Percentiles rank a stretch among this genome's conserved stretches.
phyloP scores from a whole-genome alignment of 1,284 basidiomycete genomes.

The Puccinia horiana region DNA sequence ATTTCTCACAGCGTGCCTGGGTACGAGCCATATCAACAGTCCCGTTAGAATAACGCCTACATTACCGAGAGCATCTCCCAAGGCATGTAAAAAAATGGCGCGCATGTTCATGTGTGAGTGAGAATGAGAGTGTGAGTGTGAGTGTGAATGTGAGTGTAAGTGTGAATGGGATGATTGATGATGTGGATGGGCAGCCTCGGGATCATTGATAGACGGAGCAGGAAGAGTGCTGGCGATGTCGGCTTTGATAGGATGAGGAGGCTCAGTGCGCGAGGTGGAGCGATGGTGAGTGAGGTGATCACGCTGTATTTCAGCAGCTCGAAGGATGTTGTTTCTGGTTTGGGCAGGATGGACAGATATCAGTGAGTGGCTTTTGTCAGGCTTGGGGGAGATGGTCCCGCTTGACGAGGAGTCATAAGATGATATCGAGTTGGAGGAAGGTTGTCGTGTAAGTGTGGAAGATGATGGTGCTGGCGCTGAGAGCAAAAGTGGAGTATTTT shows the following conservation, averaged over 20 bases:
- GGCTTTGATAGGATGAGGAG: constrained; percentile 57
- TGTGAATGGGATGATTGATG: constrained; percentile 49
- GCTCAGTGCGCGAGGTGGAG: constrained; percentile 6
- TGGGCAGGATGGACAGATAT: constrained; percentile 42
- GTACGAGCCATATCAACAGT: constrained; percentile 77
- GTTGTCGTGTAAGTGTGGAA: neutral
- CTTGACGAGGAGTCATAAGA: neutral
- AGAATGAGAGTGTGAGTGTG: neutral
- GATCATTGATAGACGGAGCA: constrained; percentile 47
- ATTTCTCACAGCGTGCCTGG: neutral
- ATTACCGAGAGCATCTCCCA: constrained; percentile 96
- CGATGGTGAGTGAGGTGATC: constrained; percentile 56
- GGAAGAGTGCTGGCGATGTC: constrained; percentile 63
- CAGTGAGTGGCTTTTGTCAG: neutral
- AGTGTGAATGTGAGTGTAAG: neutral
- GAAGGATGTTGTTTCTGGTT: constrained; percentile 37
- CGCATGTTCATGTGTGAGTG: constrained; percentile 60
- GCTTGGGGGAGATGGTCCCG: neutral
- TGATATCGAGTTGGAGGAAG: constrained; percentile 22
- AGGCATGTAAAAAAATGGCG: constrained; percentile 87
- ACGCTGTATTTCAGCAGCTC: constrained; percentile 51
- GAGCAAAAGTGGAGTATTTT: constrained; percentile 24
- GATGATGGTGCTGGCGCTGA: neutral
- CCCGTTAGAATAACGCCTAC: constrained; percentile 95
- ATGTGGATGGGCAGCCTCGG: constrained; percentile 35